Evolutionary conservation across 345 rosid genomes (phyloP).

Genomic region (Brassica incana): DNA sequence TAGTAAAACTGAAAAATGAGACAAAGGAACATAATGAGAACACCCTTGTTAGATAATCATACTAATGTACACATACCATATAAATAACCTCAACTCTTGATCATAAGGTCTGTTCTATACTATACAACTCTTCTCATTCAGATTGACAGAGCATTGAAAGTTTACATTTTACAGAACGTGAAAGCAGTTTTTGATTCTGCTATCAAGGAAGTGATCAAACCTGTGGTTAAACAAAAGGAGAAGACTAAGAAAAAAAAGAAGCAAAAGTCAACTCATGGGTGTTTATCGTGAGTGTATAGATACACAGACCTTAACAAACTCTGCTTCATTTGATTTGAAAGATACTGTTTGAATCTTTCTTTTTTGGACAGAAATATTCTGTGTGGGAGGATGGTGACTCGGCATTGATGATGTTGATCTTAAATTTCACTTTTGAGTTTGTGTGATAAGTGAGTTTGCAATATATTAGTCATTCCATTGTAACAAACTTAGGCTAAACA

Average conservation of each 20-base stretch:
- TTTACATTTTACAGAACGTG: slow-evolving; percentile 62
- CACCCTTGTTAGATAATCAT: neutral
- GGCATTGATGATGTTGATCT: slow-evolving; percentile 31
- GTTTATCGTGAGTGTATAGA: slow-evolving; percentile 62
- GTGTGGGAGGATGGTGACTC: slow-evolving; percentile 39
- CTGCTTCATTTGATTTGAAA: neutral
- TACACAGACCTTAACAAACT: slow-evolving; percentile 16
- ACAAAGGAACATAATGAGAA: slow-evolving; percentile 18
- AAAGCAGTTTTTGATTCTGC: slow-evolving; percentile 97
- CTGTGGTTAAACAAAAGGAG: slow-evolving; percentile 73
- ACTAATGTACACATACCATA: neutral
- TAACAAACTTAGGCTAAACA: no score
- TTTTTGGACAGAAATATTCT: slow-evolving; percentile 36
- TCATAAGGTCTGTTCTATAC: neutral
- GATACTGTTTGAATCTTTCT: slow-evolving; percentile 9
- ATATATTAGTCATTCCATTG: neutral
- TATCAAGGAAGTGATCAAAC: slow-evolving; percentile 87
- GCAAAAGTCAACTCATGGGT: slow-evolving; percentile 58
- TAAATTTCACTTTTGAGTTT: slow-evolving; percentile 26
- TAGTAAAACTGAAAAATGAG: slow-evolving; percentile 57
- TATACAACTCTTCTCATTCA: neutral
- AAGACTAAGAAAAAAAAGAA: slow-evolving; percentile 53
- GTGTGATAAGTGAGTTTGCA: slow-evolving; percentile 21
- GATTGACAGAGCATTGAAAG: neutral
- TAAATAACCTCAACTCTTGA: neutral